These are phyloP conservation scores for Trypanosoma brucei DNA, from an alignment of 208 protist genomes.

Conservation along the genomic window DNA sequence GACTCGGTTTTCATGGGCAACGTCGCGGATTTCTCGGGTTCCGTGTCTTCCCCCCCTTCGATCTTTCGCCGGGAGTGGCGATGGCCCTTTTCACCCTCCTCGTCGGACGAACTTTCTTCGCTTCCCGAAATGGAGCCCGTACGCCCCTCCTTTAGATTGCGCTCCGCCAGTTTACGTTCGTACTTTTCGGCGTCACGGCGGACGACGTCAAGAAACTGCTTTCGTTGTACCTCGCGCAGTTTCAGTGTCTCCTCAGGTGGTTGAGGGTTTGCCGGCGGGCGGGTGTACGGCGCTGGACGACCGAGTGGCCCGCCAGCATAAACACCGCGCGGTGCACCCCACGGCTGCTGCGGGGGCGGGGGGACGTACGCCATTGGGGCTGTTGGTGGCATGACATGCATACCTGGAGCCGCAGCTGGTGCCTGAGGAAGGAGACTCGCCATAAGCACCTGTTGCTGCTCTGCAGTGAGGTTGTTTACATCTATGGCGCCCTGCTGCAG, in stretches of 20 bases:
- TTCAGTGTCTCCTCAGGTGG: conserved; percentile 59
- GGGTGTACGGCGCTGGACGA: conserved; percentile 10
- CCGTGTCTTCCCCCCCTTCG: background rate
- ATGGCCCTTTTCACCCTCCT: conserved; percentile 11
- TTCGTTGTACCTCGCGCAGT: conserved; percentile 75
- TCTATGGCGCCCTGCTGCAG: conserved; percentile 70
- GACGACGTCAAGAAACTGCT: conserved; percentile 81
- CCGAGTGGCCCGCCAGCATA: conserved; percentile 1
- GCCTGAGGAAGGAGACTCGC: conserved; percentile 19
- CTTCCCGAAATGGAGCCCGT: conserved; percentile 19
- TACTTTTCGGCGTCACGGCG: conserved; percentile 68
- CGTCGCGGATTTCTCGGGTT: background rate
- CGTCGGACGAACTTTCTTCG: conserved; percentile 19
- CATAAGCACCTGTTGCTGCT: conserved; percentile 48
- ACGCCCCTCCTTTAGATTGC: conserved; percentile 26
- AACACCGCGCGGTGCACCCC: conserved; percentile 14
- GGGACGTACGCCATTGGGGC: conserved; percentile 19
- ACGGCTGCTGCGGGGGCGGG: conserved; percentile 19
- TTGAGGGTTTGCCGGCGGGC: conserved; percentile 42
- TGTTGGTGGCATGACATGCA: conserved; percentile 13
- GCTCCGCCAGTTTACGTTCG: conserved; percentile 53
- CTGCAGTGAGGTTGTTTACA: conserved; percentile 46
- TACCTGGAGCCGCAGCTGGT: conserved; percentile 3
- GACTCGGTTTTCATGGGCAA: too few relatives aligned
- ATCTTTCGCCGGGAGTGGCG: background rate